Evolutionary conservation across 2,329 filamentous ascomycete species (phyloP).

Genomic region (Aureobasidium zeae): DNA sequence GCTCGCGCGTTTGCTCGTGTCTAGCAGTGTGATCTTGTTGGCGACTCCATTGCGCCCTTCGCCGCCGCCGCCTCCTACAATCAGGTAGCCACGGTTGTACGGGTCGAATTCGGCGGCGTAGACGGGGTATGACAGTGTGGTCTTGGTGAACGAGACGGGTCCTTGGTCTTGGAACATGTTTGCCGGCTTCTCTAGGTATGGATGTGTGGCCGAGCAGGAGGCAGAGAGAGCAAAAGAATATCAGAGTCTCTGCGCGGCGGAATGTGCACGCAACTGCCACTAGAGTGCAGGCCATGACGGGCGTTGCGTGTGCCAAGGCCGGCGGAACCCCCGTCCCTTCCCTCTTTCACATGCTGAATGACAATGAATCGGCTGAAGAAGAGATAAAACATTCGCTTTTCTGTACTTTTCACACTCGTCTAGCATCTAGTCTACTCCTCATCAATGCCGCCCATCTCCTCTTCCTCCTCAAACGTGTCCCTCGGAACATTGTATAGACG

Average conservation of each 20-base stretch:
- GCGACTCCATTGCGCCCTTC: constrained; percentile 70
- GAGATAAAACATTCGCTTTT: constrained; percentile 13
- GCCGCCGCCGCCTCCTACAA: constrained; percentile 83
- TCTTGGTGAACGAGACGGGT: constrained; percentile 44
- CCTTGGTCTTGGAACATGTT: constrained; percentile 4
- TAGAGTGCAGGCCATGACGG: too few relatives aligned
- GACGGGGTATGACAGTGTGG: constrained; percentile 69
- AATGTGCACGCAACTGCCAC: too few relatives aligned
- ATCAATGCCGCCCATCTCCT: constrained; percentile 57
- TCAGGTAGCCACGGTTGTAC: constrained; percentile 61
- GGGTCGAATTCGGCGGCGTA: constrained; percentile 85
- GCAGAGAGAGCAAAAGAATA: too few relatives aligned
- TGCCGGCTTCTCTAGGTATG: too few relatives aligned
- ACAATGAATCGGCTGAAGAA: too few relatives aligned
- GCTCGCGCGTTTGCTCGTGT: constrained; percentile 58
- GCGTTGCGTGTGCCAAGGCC: too few relatives aligned
- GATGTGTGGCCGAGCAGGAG: too few relatives aligned
- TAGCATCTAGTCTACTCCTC: constrained; percentile 36
- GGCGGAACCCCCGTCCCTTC: too few relatives aligned
- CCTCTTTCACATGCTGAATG: constrained; percentile 12
- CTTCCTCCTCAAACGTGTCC: constrained; percentile 84
- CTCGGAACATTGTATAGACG: constrained; percentile 85
- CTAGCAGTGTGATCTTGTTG: constrained; percentile 74
- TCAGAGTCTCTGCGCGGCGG: too few relatives aligned
- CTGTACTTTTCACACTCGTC: constrained; percentile 12